Conservation (phyloP, 2,329 filamentous ascomycete genomes). For the Venturia effusa region DNA sequence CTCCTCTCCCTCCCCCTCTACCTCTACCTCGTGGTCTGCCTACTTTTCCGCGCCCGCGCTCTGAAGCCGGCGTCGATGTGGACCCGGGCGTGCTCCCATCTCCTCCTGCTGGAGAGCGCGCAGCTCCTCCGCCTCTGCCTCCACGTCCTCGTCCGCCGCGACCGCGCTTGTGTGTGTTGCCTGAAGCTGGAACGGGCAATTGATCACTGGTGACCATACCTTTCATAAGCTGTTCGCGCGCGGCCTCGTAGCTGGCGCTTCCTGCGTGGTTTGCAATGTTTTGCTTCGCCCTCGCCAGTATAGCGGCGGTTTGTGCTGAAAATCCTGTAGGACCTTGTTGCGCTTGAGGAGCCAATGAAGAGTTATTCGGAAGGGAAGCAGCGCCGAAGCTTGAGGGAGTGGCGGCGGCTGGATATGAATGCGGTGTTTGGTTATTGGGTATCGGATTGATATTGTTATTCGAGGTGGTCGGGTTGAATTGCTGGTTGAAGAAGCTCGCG, state of each 20-base stretch:
- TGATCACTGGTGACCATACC: conserved; percentile 35
- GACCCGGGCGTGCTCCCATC: conserved; percentile 9
- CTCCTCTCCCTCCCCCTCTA: conserved; percentile 25
- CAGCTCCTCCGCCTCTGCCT: conserved; percentile 23
- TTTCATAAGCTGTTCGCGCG: conserved; percentile 34
- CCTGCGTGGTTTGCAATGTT: not conserved
- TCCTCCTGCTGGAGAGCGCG: conserved; percentile 15
- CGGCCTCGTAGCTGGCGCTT: conserved; percentile 28
- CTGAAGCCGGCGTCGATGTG: conserved; percentile 13
- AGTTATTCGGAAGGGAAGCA: not conserved
- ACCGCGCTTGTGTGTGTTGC: conserved; percentile 19
- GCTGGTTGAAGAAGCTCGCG: not conserved
- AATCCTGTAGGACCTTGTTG: not conserved
- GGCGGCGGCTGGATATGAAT: not conserved
- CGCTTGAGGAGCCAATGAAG: not conserved
- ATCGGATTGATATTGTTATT: not conserved
- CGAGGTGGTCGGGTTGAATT: not conserved
- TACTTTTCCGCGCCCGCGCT: conserved; percentile 15
- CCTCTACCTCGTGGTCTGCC: conserved; percentile 28
- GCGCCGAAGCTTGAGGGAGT: not conserved
- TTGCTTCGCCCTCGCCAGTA: conserved; percentile 6
- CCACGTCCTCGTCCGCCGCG: conserved; percentile 20
- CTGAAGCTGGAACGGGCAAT: conserved; percentile 26
- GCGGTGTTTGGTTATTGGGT: not conserved
- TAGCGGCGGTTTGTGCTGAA: conserved; percentile 5